Evolutionary conservation across 2,329 filamentous ascomycete species (phyloP).

Genomic region (Apiospora sp.): DNA sequence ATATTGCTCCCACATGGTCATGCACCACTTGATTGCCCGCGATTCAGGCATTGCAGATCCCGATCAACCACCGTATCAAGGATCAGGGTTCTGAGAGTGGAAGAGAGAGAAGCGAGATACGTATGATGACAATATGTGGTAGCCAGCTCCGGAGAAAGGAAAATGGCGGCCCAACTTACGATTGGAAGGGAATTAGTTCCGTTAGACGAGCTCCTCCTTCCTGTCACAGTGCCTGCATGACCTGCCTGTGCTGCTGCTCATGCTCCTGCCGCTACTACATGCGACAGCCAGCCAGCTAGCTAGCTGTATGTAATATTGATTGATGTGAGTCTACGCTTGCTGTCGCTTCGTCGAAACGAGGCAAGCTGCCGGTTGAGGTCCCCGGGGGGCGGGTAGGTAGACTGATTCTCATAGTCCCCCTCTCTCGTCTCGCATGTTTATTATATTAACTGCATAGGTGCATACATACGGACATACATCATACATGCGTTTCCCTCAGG

Average conservation of each 20-base stretch:
- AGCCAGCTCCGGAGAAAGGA: neutral
- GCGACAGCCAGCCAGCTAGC: neutral
- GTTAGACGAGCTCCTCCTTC: neutral
- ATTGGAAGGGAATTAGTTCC: slow-evolving; percentile 4
- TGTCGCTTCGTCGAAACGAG: neutral
- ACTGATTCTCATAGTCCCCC: neutral
- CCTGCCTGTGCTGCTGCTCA: neutral
- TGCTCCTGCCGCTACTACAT: neutral
- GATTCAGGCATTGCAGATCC: neutral
- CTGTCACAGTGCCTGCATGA: neutral
- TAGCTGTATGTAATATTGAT: neutral
- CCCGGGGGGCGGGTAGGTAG: neutral
- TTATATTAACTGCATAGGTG: neutral
- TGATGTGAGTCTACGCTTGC: neutral
- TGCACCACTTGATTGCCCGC: neutral
- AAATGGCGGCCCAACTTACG: neutral
- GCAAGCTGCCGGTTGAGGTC: neutral
- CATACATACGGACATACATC: neutral
- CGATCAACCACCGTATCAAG: neutral
- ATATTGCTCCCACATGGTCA: neutral
- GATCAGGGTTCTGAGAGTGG: neutral
- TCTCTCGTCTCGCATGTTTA: neutral
- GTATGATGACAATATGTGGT: neutral
- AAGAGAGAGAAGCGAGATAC: neutral
- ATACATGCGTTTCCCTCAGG: slow-evolving; percentile 2